A percentile compares a stretch with the other conserved stretches of the same genome.
Evolutionary conservation across 257 asterid species (phyloP).

Genomic region (Nicotiana undulata): DNA sequence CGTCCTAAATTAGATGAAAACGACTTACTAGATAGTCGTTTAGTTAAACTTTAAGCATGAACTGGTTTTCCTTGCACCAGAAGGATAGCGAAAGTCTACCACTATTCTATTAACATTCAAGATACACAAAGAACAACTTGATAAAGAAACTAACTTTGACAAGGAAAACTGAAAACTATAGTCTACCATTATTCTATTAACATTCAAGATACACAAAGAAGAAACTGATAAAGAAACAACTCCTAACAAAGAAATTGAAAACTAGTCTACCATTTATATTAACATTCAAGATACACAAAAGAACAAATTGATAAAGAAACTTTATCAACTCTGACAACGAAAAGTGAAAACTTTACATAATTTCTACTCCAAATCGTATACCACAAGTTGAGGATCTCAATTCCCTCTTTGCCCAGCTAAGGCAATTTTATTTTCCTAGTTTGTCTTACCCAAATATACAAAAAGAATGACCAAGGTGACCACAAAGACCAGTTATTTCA

Average conservation of each 20-base stretch:
- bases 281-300: not conserved
- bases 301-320: not conserved
- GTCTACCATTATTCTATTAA: not conserved
- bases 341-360: not conserved
- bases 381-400: not conserved
- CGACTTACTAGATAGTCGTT: not conserved
- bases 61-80: not conserved
- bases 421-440: constrained; percentile 4
- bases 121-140: not conserved
- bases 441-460: not conserved
- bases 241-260: not conserved
- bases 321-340: constrained; percentile 8
- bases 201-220: constrained; percentile 11
- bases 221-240: constrained; percentile 23
- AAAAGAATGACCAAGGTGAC: not conserved
- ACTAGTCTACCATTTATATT: not conserved
- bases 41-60: not conserved
- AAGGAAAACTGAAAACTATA: constrained; percentile 6
- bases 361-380: not conserved
- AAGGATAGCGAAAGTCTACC: constrained; percentile 33
- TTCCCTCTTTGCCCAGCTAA: not conserved
- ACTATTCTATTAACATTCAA: not conserved
- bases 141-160: not conserved
- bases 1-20: not conserved
- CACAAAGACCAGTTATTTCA: not conserved